Percentiles rank a stretch among this genome's conserved stretches.
Conservation (phyloP, 257 asterid genomes). For the Thymus quinquecostatus region DNA sequence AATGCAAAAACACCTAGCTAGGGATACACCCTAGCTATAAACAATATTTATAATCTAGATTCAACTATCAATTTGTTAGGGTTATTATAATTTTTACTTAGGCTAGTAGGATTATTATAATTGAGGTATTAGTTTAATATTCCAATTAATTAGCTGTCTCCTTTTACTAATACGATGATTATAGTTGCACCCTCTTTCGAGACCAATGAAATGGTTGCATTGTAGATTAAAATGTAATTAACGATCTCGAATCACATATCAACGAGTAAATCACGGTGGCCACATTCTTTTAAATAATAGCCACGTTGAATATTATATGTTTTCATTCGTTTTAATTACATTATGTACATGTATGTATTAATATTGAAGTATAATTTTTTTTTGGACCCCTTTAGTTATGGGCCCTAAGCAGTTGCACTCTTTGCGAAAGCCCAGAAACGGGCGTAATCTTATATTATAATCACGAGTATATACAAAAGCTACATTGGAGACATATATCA, state of each 20-base stretch:
- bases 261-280: slow-evolving; percentile 32
- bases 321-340: no score
- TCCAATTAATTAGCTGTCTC: slow-evolving; percentile 18
- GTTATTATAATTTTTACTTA: not conserved
- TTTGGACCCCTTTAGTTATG: no score
- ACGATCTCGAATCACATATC: not conserved
- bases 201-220: slow-evolving; percentile 22
- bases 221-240: slow-evolving; percentile 1
- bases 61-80: slow-evolving; percentile 18
- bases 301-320: not conserved
- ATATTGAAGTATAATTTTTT: no score
- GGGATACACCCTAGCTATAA: slow-evolving; percentile 24
- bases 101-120: not conserved
- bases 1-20: slow-evolving; percentile 24
- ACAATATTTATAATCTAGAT: slow-evolving; percentile 9
- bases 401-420: no score
- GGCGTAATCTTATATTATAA: no score
- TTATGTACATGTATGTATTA: no score
- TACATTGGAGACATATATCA: slow-evolving; percentile 28
- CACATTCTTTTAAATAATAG: not conserved
- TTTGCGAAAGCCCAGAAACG: no score
- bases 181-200: slow-evolving; percentile 30
- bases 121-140: no score
- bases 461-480: no score
- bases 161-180: slow-evolving; percentile 27